A percentile compares a stretch with the other conserved stretches of the same genome.
Conservation (phyloP, 2,329 filamentous ascomycete species). For the Alternaria burnsii region DNA sequence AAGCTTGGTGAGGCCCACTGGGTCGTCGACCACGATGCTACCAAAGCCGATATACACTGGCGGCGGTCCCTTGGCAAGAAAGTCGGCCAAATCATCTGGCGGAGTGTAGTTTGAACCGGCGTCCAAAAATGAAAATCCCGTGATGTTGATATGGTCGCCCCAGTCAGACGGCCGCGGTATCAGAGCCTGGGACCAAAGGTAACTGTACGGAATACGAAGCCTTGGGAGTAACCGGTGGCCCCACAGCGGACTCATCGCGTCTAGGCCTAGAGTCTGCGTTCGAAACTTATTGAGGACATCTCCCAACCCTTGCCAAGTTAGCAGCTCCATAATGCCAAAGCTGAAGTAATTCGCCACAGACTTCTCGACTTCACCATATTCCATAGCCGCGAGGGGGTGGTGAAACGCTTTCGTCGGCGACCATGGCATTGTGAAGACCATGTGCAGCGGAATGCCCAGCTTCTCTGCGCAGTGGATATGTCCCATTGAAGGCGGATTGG, state of each 20-base stretch:
- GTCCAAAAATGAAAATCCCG: constrained; percentile 58
- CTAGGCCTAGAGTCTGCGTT: constrained; percentile 52
- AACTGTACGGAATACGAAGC: constrained; percentile 55
- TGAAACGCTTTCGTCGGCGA: constrained; percentile 57
- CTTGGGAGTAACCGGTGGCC: constrained; percentile 51
- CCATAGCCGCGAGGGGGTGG: constrained; percentile 61
- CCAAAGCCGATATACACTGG: constrained; percentile 67
- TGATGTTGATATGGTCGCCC: constrained; percentile 47
- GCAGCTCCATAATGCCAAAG: constrained; percentile 57
- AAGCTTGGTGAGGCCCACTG: constrained; percentile 54
- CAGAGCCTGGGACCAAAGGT: constrained; percentile 57
- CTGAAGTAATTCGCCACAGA: constrained; percentile 55
- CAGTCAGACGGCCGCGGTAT: constrained; percentile 38
- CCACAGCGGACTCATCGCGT: constrained; percentile 49
- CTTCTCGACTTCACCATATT: constrained; percentile 45
- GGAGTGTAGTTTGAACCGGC: constrained; percentile 52
- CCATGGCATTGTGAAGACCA: constrained; percentile 82
- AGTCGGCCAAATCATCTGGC: constrained; percentile 51
- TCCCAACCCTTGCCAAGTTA: constrained; percentile 41
- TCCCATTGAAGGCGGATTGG: constrained; percentile 37
- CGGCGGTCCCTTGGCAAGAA: constrained; percentile 59
- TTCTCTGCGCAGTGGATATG: constrained; percentile 75
- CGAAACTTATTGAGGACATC: constrained; percentile 59
- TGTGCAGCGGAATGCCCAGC: constrained; percentile 74
- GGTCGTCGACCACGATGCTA: constrained; percentile 64